These are phyloP conservation scores for Salvia sclarea DNA, from an alignment of 305 asterid genomes.

Conservation along the genomic window DNA sequence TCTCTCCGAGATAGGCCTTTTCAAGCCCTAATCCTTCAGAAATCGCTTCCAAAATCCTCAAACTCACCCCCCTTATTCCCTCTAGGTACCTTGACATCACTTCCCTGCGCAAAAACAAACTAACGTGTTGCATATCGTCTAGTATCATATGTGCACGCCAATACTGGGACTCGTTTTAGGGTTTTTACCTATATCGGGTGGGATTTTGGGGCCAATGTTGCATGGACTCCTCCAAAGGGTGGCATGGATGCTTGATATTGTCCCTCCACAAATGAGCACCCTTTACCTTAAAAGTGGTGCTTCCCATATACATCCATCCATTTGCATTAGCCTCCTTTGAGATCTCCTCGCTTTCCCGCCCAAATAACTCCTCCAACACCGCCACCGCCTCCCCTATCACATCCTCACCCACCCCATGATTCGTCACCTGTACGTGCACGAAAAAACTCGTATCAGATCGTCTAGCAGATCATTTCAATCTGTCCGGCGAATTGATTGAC, in stretches of 20 bases:
- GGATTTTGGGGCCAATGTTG: constrained; percentile 61
- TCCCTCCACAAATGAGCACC: constrained; percentile 69
- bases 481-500: too few relatives aligned
- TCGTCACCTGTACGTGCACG: constrained; percentile 37
- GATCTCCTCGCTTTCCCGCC: constrained; percentile 39
- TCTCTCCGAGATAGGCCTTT: constrained; percentile 42
- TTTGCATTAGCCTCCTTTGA: constrained; percentile 33
- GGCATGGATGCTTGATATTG: constrained; percentile 52
- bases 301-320: constrained; percentile 51
- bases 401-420: constrained; percentile 51
- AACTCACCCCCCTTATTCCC: constrained; percentile 37
- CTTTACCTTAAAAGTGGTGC: constrained; percentile 32
- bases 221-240: constrained; percentile 52
- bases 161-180: background rate
- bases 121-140: too few relatives aligned
- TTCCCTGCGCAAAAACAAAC: constrained; percentile 30
- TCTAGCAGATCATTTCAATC: too few relatives aligned
- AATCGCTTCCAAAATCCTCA: constrained; percentile 38
- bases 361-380: constrained; percentile 43
- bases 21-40: constrained; percentile 49
- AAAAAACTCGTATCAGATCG: too few relatives aligned
- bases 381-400: constrained; percentile 30
- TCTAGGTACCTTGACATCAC: constrained; percentile 34
- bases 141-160: background rate
- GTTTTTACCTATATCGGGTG: constrained; percentile 43